phyloP scores from a whole-genome alignment of 208 protist species.

The Acanthamoeba castellanii region DNA sequence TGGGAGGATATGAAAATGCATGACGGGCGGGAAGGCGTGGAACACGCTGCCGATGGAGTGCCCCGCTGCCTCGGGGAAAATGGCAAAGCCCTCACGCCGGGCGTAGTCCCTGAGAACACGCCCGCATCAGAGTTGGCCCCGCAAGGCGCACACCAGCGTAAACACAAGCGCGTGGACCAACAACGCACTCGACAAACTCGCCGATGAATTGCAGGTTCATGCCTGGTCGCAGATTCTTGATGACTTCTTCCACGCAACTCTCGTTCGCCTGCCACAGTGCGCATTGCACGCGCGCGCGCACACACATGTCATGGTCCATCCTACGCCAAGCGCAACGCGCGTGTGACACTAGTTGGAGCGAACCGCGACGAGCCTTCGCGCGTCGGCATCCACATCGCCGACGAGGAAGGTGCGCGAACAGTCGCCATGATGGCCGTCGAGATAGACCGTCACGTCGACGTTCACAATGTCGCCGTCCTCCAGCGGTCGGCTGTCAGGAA shows the following conservation, averaged over 20 bases:
- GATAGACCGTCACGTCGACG: slow-evolving; percentile 97
- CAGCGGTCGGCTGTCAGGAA: slow-evolving; percentile 96
- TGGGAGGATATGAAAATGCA: slow-evolving; percentile 38
- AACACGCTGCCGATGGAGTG: slow-evolving; percentile 46
- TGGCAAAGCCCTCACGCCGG: neutral
- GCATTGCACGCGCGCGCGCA: neutral
- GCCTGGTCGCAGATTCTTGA: slow-evolving; percentile 80
- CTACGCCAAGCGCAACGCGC: slow-evolving; percentile 5
- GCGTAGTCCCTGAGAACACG: neutral
- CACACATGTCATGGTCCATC: too few species aligned
- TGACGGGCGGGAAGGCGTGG: slow-evolving; percentile 39
- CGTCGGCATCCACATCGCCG: slow-evolving; percentile 83
- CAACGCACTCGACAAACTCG: slow-evolving; percentile 78
- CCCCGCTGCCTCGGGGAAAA: neutral
- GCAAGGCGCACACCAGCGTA: neutral
- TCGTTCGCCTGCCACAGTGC: neutral
- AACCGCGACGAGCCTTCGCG: slow-evolving; percentile 79
- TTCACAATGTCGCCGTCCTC: slow-evolving; percentile 99
- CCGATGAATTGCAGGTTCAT: slow-evolving; percentile 88
- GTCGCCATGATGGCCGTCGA: slow-evolving; percentile 86
- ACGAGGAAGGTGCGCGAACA: slow-evolving; percentile 85
- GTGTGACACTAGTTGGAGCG: neutral
- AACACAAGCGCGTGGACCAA: neutral
- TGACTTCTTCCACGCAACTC: neutral
- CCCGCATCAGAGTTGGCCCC: neutral